Evolutionary conservation across 2,329 filamentous ascomycete genomes (phyloP).

Genomic region (Trichoderma polysporum): DNA sequence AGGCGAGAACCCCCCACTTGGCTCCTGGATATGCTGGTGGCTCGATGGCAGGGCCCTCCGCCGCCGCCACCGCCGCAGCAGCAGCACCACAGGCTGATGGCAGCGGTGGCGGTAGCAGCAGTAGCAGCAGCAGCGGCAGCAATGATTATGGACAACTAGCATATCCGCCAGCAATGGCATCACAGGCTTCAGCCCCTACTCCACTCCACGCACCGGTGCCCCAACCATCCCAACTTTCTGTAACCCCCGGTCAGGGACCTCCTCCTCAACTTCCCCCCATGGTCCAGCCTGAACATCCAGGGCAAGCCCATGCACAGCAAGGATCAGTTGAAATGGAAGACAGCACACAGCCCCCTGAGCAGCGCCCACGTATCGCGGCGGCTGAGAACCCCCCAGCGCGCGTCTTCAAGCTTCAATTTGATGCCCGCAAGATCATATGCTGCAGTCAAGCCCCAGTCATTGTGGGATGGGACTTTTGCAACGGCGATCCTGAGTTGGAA

Average conservation of each 20-base stretch:
- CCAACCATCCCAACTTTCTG: neutral
- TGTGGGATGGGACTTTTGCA: constrained; percentile 97
- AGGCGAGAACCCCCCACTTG: neutral
- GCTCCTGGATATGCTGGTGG: neutral
- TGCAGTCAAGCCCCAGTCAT: constrained; percentile 90
- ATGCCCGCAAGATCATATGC: constrained; percentile 88
- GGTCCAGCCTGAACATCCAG: neutral
- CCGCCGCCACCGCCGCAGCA: neutral
- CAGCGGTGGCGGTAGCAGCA: neutral
- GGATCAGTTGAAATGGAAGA: constrained; percentile 7
- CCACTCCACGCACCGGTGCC: constrained; percentile 6
- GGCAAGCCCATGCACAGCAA: neutral
- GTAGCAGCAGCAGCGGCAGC: neutral
- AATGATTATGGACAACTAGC: neutral
- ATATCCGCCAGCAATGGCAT: neutral
- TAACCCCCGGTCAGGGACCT: neutral
- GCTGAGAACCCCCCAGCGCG: constrained; percentile 54
- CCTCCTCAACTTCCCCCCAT: constrained; percentile 2
- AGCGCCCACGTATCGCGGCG: constrained; percentile 48
- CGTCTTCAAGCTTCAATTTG: constrained; percentile 97
- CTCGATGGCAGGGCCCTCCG: constrained; percentile 9
- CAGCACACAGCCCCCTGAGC: constrained; percentile 22
- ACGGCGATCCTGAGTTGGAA: constrained; percentile 76
- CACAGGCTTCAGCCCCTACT: neutral
- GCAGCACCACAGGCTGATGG: too few species aligned